Conservation (phyloP, 176 grass and related monocot species). For the bread wheat (Triticum aestivum) region IWGSC_CS_RefSeq_v2.1 NC_057802.1:136372830-136373329, state of each 20-base stretch:
- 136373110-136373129: conserved; percentile 83
- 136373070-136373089: conserved; percentile 41
- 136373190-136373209: conserved; percentile 33
- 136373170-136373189: conserved; percentile 89
- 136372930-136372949: not conserved
- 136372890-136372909: not conserved
- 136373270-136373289: conserved; percentile 92
- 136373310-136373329: conserved; percentile 61
- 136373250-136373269: conserved; percentile 73
- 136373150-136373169: conserved; percentile 66
- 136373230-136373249: conserved; percentile 29
- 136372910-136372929: not conserved
- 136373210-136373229: conserved; percentile 55
- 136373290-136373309: conserved; percentile 80
- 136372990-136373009: not conserved
- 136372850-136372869: not conserved
- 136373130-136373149: conserved; percentile 77
- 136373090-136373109: conserved; percentile 53
- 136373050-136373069: conserved; percentile 4
- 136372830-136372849: not conserved
- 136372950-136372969: not conserved
- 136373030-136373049: conserved; percentile 1
- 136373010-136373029: conserved; percentile 23
- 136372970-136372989: not conserved
- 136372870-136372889: not conserved